Percentiles rank a stretch among this genome's conserved stretches.
These are phyloP conservation scores for Leptographium wingfieldii DNA, from an alignment of 2,329 filamentous ascomycete species.

Conservation along the genomic window DNA sequence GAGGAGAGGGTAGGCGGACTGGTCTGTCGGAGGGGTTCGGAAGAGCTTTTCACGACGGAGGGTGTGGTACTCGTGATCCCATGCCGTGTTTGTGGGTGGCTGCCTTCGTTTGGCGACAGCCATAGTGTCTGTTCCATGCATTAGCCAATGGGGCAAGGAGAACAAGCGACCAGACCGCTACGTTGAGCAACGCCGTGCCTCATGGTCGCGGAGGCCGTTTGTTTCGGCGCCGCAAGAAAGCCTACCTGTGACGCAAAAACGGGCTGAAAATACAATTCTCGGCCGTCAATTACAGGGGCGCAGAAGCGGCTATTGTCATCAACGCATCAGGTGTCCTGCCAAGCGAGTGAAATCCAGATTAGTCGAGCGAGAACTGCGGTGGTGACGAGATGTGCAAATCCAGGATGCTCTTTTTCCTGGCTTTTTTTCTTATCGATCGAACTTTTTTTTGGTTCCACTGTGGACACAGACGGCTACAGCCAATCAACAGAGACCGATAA, in stretches of 20 bases:
- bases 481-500: neutral
- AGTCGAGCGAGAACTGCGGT: neutral
- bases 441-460: constrained; percentile 1
- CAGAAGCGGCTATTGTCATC: neutral
- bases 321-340: neutral
- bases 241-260: neutral
- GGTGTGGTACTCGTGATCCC: constrained; percentile 80
- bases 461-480: neutral
- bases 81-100: constrained; percentile 49
- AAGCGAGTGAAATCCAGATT: neutral
- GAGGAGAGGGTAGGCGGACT: constrained; percentile 75
- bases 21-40: constrained; percentile 73
- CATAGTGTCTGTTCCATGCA: constrained; percentile 2
- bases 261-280: neutral
- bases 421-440: constrained; percentile 11
- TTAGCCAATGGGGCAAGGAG: neutral
- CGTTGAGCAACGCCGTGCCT: neutral
- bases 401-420: neutral
- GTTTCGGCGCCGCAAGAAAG: neutral
- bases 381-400: neutral
- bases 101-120: constrained; percentile 12
- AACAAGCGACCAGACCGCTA: neutral
- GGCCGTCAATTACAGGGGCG: neutral
- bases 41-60: constrained; percentile 81
- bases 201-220: neutral